Evolutionary conservation across 1,139 yeast genomes (phyloP), one percentile per base, ranked within the genome.

Genomic region (Geotrichum carabidarum): DNA sequence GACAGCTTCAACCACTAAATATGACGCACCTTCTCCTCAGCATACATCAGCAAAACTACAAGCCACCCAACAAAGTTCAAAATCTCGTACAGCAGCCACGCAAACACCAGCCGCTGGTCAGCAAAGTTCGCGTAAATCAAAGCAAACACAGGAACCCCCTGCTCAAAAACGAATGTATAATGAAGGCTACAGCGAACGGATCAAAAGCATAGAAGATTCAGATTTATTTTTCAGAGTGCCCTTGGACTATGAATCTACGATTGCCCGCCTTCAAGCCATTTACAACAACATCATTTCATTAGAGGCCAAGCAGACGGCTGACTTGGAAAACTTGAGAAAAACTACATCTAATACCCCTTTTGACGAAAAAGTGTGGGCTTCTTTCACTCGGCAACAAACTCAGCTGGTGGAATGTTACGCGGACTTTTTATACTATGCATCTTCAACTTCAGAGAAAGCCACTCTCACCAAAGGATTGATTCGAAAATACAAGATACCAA

Each of bases 401-500:
- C 27, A 44, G 31, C 54, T 55, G 1, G 53, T 49, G 12, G 58
- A 41, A 27, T 30, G 22, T 7, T 55, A 51, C 17, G 44, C 53
- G 17, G 58, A 55, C 35, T 43, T 51, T 14, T 35, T 55, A 8
- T 51, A 41, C 40, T 51, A 46, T 27, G 58, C 53, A 1, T 45
- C 53, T 7, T 36, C 42, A 8, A 36, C 43, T 12, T 40, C 34
- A 11, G 47, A 38, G 18, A 44, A 9, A 22, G 37, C 22, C 17
- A 31, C 9, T 22, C 35, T 8, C n/a, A 37, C 50, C 4, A 48
- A 48, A 32, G 35, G 59, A 4, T 58, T 68, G 37, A 65, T 67
- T 22, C 59, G 60, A 36, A 66, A 67, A 51, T 64, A 68, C 56
- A 63, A 64, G 47, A 67, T 68, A 38, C 67, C 70, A 1, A 58